These are phyloP conservation scores for Thalia dealbata DNA, from an alignment of 176 grass and related monocot species.

Conservation along the genomic window DNA sequence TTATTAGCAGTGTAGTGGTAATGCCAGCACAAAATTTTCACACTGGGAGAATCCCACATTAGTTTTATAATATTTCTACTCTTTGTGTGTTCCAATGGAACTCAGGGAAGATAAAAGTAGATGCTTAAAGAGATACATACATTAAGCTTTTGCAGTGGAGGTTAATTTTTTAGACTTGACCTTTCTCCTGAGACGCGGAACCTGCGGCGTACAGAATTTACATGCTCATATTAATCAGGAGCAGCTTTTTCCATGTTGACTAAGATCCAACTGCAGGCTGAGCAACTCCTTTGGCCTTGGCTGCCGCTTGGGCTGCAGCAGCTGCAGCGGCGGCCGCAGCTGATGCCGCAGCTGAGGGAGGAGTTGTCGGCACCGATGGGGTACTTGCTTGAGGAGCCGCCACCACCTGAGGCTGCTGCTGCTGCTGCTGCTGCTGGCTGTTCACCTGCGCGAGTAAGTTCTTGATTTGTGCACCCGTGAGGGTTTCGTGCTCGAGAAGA, in stretches of 20 bases:
- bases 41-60: not conserved
- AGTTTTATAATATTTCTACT: not conserved
- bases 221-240: too few relatives aligned
- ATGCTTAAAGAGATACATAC: not conserved
- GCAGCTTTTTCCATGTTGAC: not conserved
- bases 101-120: not conserved
- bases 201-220: not conserved
- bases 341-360: slow-evolving; percentile 18
- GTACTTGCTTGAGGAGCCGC: slow-evolving; percentile 24
- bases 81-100: not conserved
- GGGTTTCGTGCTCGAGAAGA: slow-evolving; percentile 69
- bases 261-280: slow-evolving; percentile 55
- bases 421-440: slow-evolving; percentile 30
- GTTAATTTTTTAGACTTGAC: not conserved
- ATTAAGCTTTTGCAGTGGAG: not conserved
- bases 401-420: slow-evolving; percentile 21
- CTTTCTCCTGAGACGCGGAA: not conserved
- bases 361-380: slow-evolving; percentile 20
- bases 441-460: slow-evolving; percentile 41
- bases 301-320: slow-evolving; percentile 50
- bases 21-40: too few relatives aligned
- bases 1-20: too few relatives aligned
- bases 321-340: slow-evolving; percentile 31
- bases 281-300: slow-evolving; percentile 62
- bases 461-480: slow-evolving; percentile 72